Base-by-base conservation (phyloP, 495 filamentous ascomycete genomes). In the Podospora bellae-mahoneyi region DNA sequence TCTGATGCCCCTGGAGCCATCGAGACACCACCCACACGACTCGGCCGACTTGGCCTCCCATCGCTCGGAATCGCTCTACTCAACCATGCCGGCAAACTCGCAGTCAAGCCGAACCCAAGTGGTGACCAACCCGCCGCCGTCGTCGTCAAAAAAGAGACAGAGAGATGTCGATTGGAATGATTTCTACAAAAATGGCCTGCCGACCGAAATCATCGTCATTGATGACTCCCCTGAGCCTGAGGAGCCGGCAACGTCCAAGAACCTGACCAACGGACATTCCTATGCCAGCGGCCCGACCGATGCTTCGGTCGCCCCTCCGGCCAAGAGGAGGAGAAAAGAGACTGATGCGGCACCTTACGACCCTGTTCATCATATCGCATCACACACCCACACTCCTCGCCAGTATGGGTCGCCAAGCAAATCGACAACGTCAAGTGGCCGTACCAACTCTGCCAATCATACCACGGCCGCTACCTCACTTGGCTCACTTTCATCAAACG, bases 121-220 rank as follows among this genome's bases (percentile, higher is more conserved):
- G 54, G 71, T 73, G 58, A 57, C 70, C 59, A 74, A 80, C 56
- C 69, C 77, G 61, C 69, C 76, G 62, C 30, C 30, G 3, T 68
- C 72, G 32, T 62, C 72, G 19, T 48, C 69, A 19, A 82, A 85
- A 60, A 88, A 89, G 68, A 81, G 83, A 69, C 84, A 85, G n/a
- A 82, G 87, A 70, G 84, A 85, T 68, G 90, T 91, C 67, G 88
- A 98, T 81, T 98, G 94, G 94, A 80, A 86, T 39, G 86, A 88
- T 68, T 98, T 96, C 76, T 98, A 97, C 78, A 92, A 91, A 76
- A 96, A 97, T 79, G 94, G 94, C 20, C 78, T 94, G 18, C 94
- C 94, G 16, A 91, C 94, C 75, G 94, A 97, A 79, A 86, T 98
- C 76, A 97, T 98, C 75, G 89, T 97, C 68, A 98, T 98, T 76